These are phyloP conservation scores for Fennellomyces sp. DNA, from an alignment of 371 early-diverging fungal species.

Conservation along the genomic window DNA sequence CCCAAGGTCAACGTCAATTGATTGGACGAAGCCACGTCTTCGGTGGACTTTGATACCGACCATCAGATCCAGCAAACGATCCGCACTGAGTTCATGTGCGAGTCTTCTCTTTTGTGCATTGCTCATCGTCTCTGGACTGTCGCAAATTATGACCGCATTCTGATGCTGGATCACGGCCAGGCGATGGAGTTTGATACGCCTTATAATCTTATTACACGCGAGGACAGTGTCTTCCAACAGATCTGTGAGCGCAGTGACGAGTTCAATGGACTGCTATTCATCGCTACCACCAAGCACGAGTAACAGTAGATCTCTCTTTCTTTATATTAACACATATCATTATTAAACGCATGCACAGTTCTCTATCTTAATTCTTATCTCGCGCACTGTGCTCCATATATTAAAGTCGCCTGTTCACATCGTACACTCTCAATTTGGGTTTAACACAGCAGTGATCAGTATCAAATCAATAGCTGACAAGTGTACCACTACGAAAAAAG, in stretches of 20 bases:
- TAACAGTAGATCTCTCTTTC: not conserved
- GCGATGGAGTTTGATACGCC: slow-evolving; percentile 82
- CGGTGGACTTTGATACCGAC: slow-evolving; percentile 79
- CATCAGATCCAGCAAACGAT: slow-evolving; percentile 82
- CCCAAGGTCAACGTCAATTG: slow-evolving; percentile 89
- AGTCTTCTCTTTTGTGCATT: slow-evolving; percentile 73
- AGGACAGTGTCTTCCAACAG: slow-evolving; percentile 60
- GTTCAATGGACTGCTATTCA: slow-evolving; percentile 38
- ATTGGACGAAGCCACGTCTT: slow-evolving; percentile 90
- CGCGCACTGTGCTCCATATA: no score
- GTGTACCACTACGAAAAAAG: no score
- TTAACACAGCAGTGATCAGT: no score
- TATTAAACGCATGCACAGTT: not conserved
- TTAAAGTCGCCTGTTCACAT: no score
- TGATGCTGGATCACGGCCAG: slow-evolving; percentile 82
- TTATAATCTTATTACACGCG: slow-evolving; percentile 52
- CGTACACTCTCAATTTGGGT: no score
- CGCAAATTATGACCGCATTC: slow-evolving; percentile 86
- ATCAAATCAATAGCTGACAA: no score
- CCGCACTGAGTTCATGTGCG: slow-evolving; percentile 59
- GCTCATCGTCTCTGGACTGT: slow-evolving; percentile 87
- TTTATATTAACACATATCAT: not conserved
- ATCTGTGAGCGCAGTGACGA: slow-evolving; percentile 77
- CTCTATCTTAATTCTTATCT: no score
- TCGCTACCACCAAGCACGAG: slow-evolving; percentile 22